Percentiles rank a stretch among this genome's conserved stretches.
phyloP scores from a whole-genome alignment of 768 basidiomycete species.

The Auriscalpium microsporum region DNA sequence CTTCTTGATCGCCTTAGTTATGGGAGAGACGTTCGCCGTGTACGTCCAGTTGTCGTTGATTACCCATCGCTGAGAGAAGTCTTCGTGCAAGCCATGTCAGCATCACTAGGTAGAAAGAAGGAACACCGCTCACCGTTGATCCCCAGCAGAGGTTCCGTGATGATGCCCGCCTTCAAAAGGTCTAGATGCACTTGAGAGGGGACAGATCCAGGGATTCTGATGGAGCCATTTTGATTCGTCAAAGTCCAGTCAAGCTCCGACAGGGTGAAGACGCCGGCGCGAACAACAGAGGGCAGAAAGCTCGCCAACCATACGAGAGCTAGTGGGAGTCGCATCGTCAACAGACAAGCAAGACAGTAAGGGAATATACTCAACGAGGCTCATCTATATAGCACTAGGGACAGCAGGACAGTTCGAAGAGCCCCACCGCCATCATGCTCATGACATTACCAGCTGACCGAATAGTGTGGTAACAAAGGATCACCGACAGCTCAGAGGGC shows the following conservation, averaged over 20 bases:
- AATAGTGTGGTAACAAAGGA: not conserved
- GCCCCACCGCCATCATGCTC: not conserved
- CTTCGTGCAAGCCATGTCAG: conserved; percentile 18
- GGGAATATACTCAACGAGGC: not conserved
- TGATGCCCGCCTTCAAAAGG: conserved; percentile 40
- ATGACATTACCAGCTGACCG: not conserved
- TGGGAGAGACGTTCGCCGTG: conserved; percentile 42
- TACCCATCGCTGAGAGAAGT: conserved; percentile 49
- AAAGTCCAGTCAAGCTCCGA: conserved; percentile 43
- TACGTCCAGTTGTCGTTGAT: conserved; percentile 52
- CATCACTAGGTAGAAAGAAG: not conserved
- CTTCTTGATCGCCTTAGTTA: conserved; percentile 20
- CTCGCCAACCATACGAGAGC: not conserved
- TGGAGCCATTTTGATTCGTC: conserved; percentile 43
- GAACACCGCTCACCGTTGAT: conserved; percentile 35
- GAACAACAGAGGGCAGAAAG: not conserved
- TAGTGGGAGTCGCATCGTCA: not conserved
- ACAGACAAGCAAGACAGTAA: not conserved
- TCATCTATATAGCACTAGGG: not conserved
- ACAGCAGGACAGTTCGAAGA: not conserved
- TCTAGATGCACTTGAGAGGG: conserved; percentile 50
- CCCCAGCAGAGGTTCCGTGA: conserved; percentile 43
- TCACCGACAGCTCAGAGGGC: not conserved
- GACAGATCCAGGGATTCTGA: conserved; percentile 41
- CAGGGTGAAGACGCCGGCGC: conserved; percentile 30